A percentile compares a stretch with the other conserved stretches of the same genome.
These are phyloP conservation scores for Ceratonia siliqua DNA, from an alignment of 306 rosid species.

Conservation along the genomic window DNA sequence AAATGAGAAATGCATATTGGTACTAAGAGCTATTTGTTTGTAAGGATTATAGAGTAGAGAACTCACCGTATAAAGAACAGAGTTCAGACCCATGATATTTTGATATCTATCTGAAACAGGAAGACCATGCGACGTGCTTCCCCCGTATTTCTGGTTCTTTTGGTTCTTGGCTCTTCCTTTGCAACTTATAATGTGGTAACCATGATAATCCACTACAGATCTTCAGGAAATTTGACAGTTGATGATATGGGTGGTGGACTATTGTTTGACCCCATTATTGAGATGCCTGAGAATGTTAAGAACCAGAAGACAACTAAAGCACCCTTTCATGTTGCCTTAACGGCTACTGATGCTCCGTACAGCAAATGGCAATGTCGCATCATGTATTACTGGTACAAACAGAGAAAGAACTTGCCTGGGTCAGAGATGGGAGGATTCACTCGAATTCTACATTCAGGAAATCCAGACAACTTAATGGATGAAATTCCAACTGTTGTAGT, in stretches of 20 bases:
- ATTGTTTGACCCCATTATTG: constrained; percentile 64
- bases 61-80: constrained; percentile 38
- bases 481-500: constrained; percentile 96
- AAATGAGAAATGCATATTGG: constrained; percentile 17
- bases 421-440: constrained; percentile 99
- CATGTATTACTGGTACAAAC: constrained; percentile 93
- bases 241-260: constrained; percentile 34
- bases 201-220: constrained; percentile 57
- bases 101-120: constrained; percentile 49
- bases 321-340: constrained; percentile 83
- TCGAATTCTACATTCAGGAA: constrained; percentile 90
- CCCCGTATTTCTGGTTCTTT: constrained; percentile 60
- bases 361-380: constrained; percentile 94
- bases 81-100: constrained; percentile 38
- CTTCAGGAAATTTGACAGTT: constrained; percentile 42
- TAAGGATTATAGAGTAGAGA: constrained; percentile 33
- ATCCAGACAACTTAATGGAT: constrained; percentile 88
- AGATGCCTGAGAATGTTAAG: constrained; percentile 72
- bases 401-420: constrained; percentile 62
- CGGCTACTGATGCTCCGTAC: constrained; percentile 89
- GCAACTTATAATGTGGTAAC: constrained; percentile 76
- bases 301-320: constrained; percentile 50
- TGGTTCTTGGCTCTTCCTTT: constrained; percentile 80
- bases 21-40: constrained; percentile 29
- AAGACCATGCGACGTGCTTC: constrained; percentile 68